Conservation (phyloP, 1,284 basidiomycete species). For the Trichosporon sp. region DNA sequence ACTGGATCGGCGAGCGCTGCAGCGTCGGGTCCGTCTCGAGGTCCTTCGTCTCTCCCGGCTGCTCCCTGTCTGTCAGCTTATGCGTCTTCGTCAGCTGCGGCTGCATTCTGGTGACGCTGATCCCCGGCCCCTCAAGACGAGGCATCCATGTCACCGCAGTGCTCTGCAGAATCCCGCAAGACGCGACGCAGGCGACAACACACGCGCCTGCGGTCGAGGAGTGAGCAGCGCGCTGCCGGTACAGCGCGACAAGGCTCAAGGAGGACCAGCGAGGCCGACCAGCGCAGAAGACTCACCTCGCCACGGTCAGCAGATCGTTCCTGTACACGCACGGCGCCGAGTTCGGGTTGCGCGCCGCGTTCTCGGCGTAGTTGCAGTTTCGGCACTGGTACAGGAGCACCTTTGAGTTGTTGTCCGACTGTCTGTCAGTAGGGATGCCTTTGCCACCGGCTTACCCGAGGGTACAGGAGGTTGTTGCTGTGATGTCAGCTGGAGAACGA, state of each 20-base stretch:
- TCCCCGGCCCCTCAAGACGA: too few relatives aligned
- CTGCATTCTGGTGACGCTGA: too few relatives aligned
- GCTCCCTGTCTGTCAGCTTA: constrained; percentile 61
- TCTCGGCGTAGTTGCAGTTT: constrained; percentile 84
- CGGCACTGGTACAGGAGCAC: constrained; percentile 89
- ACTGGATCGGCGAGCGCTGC: constrained; percentile 49
- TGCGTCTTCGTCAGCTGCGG: too few relatives aligned
- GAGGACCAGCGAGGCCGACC: too few relatives aligned
- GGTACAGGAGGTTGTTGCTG: constrained; percentile 87
- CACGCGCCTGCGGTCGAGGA: too few relatives aligned
- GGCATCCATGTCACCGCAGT: too few relatives aligned
- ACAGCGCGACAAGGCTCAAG: too few relatives aligned
- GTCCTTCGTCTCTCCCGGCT: constrained; percentile 85
- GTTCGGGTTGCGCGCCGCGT: constrained; percentile 55
- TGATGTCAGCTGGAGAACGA: background rate
- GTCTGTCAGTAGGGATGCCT: background rate
- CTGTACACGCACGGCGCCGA: constrained; percentile 81
- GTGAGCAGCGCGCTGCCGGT: too few relatives aligned
- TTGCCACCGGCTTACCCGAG: constrained; percentile 51
- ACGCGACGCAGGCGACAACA: too few relatives aligned
- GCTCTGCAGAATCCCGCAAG: too few relatives aligned
- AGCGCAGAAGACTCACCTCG: constrained; percentile 63
- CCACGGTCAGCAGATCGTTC: constrained; percentile 89
- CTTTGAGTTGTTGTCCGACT: constrained; percentile 75
- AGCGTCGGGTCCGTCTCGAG: constrained; percentile 87